These are phyloP conservation scores for Russula sp. DNA, from an alignment of 768 basidiomycete species.

Conservation along the genomic window DNA sequence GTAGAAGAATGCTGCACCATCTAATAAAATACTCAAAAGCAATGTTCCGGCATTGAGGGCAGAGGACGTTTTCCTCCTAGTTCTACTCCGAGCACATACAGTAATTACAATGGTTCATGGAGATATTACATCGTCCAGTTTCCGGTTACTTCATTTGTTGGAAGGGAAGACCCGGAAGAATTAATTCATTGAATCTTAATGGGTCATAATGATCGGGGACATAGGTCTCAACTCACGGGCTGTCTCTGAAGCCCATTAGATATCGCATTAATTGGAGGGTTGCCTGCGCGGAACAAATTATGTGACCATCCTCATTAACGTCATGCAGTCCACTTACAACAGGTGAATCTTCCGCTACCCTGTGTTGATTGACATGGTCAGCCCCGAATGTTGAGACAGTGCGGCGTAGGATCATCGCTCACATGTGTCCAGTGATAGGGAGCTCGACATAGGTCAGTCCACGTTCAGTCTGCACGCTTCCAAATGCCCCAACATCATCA, in stretches of 20 bases:
- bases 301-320: not conserved
- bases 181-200: too few species aligned
- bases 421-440: conserved; percentile 73
- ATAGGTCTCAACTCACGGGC: conserved; percentile 38
- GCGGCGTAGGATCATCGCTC: conserved; percentile 27
- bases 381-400: not conserved
- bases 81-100: not conserved
- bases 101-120: too few species aligned
- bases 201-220: not conserved
- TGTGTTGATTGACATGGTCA: conserved; percentile 31
- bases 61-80: too few species aligned
- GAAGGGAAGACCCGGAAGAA: too few species aligned
- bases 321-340: conserved; percentile 40
- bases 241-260: conserved; percentile 59
- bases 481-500: conserved; percentile 60
- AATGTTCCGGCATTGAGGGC: not conserved
- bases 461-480: conserved; percentile 65
- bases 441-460: conserved; percentile 68
- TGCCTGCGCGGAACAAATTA: conserved; percentile 41
- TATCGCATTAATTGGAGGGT: conserved; percentile 68
- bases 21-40: not conserved
- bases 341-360: conserved; percentile 68
- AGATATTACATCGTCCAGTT: too few species aligned
- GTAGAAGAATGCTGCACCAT: too few species aligned
- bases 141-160: too few species aligned